Evolutionary conservation across 306 rosid species (phyloP).

Genomic region (Crotalaria pallida): DNA sequence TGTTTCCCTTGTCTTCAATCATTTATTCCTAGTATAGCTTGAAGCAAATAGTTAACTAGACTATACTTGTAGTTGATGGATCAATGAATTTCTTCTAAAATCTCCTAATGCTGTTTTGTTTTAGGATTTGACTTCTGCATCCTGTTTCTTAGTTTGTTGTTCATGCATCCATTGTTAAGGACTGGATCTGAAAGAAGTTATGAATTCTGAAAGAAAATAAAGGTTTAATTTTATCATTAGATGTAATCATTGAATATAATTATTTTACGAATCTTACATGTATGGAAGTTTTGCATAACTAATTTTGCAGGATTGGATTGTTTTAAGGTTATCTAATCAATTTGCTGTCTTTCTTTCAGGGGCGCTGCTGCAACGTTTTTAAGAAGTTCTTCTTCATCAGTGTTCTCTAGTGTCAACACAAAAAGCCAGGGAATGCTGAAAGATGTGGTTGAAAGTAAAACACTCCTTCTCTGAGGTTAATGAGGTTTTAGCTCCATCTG

Average conservation of each 20-base stretch:
- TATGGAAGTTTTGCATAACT: background rate
- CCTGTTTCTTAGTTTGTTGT: background rate
- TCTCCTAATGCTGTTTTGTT: background rate
- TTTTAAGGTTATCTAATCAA: slow-evolving; percentile 5
- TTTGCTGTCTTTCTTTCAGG: slow-evolving; percentile 30
- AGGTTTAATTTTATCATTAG: background rate
- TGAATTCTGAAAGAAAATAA: background rate
- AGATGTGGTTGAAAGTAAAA: slow-evolving; percentile 71
- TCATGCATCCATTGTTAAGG: background rate
- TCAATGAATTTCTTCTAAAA: background rate
- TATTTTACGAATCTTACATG: background rate
- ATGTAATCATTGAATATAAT: background rate
- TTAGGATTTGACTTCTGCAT: background rate
- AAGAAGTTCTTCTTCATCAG: background rate
- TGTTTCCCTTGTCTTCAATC: background rate
- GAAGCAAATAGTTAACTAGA: background rate
- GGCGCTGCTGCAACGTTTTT: background rate
- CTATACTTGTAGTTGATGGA: background rate
- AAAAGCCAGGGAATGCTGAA: slow-evolving; percentile 85
- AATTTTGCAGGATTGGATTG: background rate
- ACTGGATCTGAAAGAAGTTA: background rate
- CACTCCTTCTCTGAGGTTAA: slow-evolving; percentile 37
- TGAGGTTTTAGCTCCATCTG: slow-evolving; percentile 35
- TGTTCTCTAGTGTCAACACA: slow-evolving; percentile 34
- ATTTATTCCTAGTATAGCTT: background rate